phyloP scores from a whole-genome alignment of 371 early-diverging fungal species.

The Sporodiniella umbellata region DNA sequence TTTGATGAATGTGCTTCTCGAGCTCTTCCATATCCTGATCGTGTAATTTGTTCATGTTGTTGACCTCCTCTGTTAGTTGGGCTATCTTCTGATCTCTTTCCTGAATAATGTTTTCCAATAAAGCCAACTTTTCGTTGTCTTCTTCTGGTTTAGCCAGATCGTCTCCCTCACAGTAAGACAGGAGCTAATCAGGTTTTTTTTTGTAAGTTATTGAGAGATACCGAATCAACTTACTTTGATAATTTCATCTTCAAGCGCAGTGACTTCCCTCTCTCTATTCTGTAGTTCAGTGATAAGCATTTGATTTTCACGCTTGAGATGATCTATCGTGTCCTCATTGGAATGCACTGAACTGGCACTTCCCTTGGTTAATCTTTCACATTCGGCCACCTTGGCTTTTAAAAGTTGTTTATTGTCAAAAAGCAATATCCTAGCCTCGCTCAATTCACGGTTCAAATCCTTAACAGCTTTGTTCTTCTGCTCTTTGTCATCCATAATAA shows the following conservation, averaged over 20 bases:
- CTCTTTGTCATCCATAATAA: conserved; percentile 24
- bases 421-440: conserved; percentile 16
- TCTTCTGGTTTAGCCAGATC: not conserved
- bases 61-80: conserved; percentile 10
- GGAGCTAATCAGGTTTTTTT: not conserved
- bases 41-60: conserved; percentile 13
- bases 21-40: conserved; percentile 15
- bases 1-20: conserved; percentile 14
- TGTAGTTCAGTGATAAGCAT: conserved; percentile 21
- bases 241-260: conserved; percentile 29
- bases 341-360: conserved; percentile 9
- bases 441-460: conserved; percentile 20
- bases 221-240: conserved; percentile 23
- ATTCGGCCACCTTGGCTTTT: conserved; percentile 21
- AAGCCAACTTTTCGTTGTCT: conserved; percentile 1
- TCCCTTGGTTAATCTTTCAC: conserved; percentile 24
- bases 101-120: conserved; percentile 1
- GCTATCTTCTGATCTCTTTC: conserved; percentile 17
- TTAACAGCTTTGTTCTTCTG: conserved; percentile 37
- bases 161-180: conserved; percentile 10
- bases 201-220: no score
- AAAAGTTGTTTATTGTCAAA: conserved; percentile 30
- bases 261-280: conserved; percentile 30
- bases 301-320: conserved; percentile 13
- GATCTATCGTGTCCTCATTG: conserved; percentile 6